Conservation (phyloP, 2,329 filamentous ascomycete species). For the Cladosporium sp. region DNA sequence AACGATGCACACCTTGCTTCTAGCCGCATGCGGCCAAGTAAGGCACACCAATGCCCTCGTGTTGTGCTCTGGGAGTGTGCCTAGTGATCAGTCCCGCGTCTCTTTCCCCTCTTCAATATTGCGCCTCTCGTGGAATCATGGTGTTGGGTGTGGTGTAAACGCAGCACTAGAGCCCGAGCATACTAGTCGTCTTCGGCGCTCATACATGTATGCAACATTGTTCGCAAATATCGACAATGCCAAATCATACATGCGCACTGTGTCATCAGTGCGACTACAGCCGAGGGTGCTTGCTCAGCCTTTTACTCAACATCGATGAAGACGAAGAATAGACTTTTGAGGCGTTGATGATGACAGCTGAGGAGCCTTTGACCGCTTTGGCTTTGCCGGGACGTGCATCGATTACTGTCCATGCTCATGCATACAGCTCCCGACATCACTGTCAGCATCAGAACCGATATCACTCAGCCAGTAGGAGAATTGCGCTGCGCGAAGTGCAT, state of each 20-base stretch:
- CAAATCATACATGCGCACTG: not conserved
- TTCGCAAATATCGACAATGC: not conserved
- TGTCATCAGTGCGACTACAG: not conserved
- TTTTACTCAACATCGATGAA: not conserved
- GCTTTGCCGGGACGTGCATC: not conserved
- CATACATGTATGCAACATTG: not conserved
- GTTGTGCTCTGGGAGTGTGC: slow-evolving; percentile 4
- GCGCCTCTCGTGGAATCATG: not conserved
- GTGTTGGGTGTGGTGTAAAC: not conserved
- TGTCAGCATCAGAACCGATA: not conserved
- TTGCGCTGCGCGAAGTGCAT: not conserved
- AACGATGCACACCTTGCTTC: not conserved
- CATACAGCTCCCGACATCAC: not conserved
- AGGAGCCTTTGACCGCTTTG: not conserved
- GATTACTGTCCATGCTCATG: not conserved
- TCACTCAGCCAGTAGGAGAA: not conserved
- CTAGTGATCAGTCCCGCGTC: not conserved
- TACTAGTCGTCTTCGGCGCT: not conserved
- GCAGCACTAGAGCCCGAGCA: too few species aligned
- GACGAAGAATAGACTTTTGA: not conserved
- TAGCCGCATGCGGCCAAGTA: not conserved
- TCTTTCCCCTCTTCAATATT: slow-evolving; percentile 9
- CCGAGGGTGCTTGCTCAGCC: not conserved
- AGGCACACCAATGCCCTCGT: not conserved
- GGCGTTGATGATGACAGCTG: slow-evolving; percentile 5